These are phyloP conservation scores for Alnus glutinosa DNA, from an alignment of 306 rosid species.

Conservation along the genomic window DNA sequence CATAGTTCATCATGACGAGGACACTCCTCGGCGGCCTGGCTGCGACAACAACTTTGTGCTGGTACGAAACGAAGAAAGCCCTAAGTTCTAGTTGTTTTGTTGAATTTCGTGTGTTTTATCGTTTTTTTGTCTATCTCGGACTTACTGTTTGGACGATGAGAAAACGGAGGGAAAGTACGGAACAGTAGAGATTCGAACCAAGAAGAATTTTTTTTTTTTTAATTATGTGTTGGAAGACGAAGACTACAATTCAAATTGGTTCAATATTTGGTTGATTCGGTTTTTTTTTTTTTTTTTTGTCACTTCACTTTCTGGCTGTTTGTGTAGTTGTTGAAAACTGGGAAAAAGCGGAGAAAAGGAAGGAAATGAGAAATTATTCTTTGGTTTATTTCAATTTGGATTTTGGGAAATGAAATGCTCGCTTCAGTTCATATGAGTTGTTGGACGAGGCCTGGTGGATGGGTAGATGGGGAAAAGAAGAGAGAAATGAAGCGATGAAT, in stretches of 20 bases:
- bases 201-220: background rate
- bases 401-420: conserved; percentile 13
- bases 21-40: conserved; percentile 84
- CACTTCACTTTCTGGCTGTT: background rate
- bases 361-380: background rate
- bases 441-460: background rate
- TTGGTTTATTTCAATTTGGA: conserved; percentile 19
- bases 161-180: conserved; percentile 22
- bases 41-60: conserved; percentile 90
- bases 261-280: background rate
- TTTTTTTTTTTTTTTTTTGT: background rate
- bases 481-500: background rate
- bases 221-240: background rate
- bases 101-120: background rate
- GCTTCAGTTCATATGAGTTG: conserved; percentile 11
- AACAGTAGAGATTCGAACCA: conserved; percentile 10
- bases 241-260: background rate
- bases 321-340: background rate
- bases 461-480: background rate
- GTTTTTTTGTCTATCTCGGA: conserved; percentile 18
- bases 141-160: conserved; percentile 31
- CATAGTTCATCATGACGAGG: conserved; percentile 81
- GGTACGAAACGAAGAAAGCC: conserved; percentile 42
- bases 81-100: conserved; percentile 18
- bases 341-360: background rate